These are phyloP conservation scores for Yarrowia yakushimensis DNA, from an alignment of 805 yeast genomes.

Conservation along the genomic window DNA sequence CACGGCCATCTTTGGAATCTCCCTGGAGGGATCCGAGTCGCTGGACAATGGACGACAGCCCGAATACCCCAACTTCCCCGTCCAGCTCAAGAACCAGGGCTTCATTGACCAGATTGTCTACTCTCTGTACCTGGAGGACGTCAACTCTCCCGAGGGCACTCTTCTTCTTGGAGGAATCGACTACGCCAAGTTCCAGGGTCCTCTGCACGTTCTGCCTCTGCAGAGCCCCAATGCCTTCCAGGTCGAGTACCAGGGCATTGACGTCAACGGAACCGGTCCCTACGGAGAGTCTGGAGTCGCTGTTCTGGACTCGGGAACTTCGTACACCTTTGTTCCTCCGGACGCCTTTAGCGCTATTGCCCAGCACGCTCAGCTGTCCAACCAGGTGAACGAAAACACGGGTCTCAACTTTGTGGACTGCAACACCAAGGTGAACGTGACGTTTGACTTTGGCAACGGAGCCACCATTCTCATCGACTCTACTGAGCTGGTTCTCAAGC, in stretches of 20 bases:
- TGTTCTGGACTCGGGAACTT: slow-evolving; percentile 57
- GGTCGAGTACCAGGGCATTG: slow-evolving; percentile 17
- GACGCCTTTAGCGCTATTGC: neutral
- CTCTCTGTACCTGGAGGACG: slow-evolving; percentile 43
- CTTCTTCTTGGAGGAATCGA: slow-evolving; percentile 45
- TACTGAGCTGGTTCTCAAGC: neutral
- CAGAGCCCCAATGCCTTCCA: slow-evolving; percentile 23
- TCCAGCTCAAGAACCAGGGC: slow-evolving; percentile 38
- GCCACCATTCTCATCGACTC: neutral
- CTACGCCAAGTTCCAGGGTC: slow-evolving; percentile 41
- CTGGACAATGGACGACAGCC: slow-evolving; percentile 25
- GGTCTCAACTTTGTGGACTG: slow-evolving; percentile 26
- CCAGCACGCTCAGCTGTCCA: neutral
- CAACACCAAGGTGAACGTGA: slow-evolving; percentile 14
- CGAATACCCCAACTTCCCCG: slow-evolving; percentile 32
- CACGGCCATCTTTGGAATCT: slow-evolving; percentile 40
- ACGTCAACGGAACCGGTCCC: slow-evolving; percentile 14
- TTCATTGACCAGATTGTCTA: slow-evolving; percentile 41
- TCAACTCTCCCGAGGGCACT: slow-evolving; percentile 36
- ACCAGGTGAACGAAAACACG: neutral
- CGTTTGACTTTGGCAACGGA: slow-evolving; percentile 27
- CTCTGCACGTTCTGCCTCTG: slow-evolving; percentile 18
- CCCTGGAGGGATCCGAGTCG: slow-evolving; percentile 35
- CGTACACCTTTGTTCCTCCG: slow-evolving; percentile 48
- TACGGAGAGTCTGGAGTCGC: neutral